Conservation (phyloP, 129 eudicot genomes). For the Flaveria bidentis region DNA sequence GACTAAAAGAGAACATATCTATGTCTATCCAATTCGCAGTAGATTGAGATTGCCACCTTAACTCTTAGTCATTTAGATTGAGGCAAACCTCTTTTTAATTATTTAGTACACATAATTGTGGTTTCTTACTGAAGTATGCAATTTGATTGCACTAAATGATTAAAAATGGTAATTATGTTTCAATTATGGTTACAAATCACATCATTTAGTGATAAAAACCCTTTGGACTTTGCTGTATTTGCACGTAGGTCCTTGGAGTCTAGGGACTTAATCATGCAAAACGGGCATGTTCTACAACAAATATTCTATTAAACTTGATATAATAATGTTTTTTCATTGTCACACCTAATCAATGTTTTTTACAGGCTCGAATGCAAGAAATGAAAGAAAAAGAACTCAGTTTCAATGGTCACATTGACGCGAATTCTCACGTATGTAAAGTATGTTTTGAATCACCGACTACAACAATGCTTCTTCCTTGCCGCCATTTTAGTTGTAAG, state of each 20-base stretch:
- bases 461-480: constrained; percentile 91
- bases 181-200: not conserved
- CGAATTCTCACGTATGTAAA: constrained; percentile 83
- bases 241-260: not conserved
- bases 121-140: not conserved
- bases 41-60: not conserved
- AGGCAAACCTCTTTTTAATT: not conserved
- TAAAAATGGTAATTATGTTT: not conserved
- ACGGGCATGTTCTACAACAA: not conserved
- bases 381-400: constrained; percentile 86
- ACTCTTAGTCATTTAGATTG: no score
- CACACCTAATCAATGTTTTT: not conserved
- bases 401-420: constrained; percentile 59
- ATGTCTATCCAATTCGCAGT: not conserved
- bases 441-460: constrained; percentile 86
- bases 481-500: constrained; percentile 90
- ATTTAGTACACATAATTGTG: no score
- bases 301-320: not conserved
- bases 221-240: not conserved
- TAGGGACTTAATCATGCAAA: constrained; percentile 1
- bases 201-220: not conserved
- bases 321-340: not conserved
- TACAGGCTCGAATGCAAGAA: constrained; percentile 93
- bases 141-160: not conserved
- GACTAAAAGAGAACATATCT: not conserved